These are phyloP conservation scores for Dryadomyces quercus-mongolicae DNA, from an alignment of 2,329 filamentous ascomycete genomes.

Conservation along the genomic window DNA sequence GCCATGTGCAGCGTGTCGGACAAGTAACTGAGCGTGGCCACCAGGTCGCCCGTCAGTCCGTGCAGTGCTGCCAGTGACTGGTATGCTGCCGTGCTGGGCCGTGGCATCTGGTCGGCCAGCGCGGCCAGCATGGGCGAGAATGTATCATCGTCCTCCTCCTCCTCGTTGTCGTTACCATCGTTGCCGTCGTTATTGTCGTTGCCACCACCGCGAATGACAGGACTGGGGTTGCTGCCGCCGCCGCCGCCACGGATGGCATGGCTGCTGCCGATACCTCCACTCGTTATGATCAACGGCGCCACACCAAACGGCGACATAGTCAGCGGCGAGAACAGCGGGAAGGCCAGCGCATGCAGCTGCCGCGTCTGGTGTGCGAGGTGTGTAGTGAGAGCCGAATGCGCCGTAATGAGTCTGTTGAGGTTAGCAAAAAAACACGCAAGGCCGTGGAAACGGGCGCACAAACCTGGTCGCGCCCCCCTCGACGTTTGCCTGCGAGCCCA, in stretches of 20 bases:
- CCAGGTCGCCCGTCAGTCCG: conserved; percentile 57
- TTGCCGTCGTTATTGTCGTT: not conserved
- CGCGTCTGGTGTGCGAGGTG: conserved; percentile 67
- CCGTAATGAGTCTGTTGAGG: conserved; percentile 56
- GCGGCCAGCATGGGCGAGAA: conserved; percentile 56
- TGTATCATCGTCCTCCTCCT: conserved; percentile 37
- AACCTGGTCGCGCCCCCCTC: conserved; percentile 59
- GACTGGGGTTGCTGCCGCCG: not conserved
- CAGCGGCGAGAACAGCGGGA: conserved; percentile 57
- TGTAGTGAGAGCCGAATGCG: conserved; percentile 61
- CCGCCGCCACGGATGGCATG: not conserved
- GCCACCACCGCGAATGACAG: not conserved
- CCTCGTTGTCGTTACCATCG: not conserved
- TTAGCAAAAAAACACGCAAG: not conserved
- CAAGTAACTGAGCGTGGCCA: conserved; percentile 72
- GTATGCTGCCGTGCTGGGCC: conserved; percentile 48
- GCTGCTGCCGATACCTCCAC: not conserved
- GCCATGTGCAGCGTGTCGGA: conserved; percentile 92
- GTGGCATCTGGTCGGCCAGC: conserved; percentile 55
- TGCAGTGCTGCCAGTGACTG: conserved; percentile 58
- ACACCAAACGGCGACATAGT: conserved; percentile 23
- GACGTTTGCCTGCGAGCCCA: conserved; percentile 61
- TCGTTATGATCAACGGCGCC: not conserved
- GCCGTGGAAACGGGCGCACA: not conserved
- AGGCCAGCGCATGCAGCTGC: conserved; percentile 60